Conservation (phyloP, 306 rosid species). For the Vigna reflexopilosa region DNA sequence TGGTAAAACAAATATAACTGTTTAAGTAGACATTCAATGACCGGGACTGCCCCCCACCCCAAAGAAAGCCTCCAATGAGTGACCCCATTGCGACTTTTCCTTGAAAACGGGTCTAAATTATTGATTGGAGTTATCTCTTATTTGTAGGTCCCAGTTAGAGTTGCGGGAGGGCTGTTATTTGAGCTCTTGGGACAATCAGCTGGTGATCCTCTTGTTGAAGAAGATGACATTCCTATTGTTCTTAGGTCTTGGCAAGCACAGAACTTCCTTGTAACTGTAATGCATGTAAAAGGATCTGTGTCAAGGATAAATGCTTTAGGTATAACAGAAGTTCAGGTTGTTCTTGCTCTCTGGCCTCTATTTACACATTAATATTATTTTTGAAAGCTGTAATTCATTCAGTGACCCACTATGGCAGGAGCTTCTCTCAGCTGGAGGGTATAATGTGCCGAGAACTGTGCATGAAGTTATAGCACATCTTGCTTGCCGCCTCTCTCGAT, state of each 20-base stretch:
- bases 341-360: constrained; percentile 42
- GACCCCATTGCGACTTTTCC: not conserved
- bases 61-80: constrained; percentile 12
- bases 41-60: not conserved
- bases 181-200: constrained; percentile 96
- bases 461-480: constrained; percentile 93
- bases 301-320: constrained; percentile 77
- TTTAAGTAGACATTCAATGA: constrained; percentile 5
- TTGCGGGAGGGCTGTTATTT: constrained; percentile 91
- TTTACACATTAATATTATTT: constrained; percentile 33
- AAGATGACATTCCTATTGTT: constrained; percentile 92
- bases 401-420: constrained; percentile 60
- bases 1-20: not conserved
- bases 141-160: constrained; percentile 89
- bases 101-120: not conserved
- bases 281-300: constrained; percentile 77
- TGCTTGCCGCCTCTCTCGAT: constrained; percentile 81
- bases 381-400: constrained; percentile 32
- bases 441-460: constrained; percentile 80
- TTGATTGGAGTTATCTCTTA: constrained; percentile 39
- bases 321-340: constrained; percentile 94
- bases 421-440: constrained; percentile 83
- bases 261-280: constrained; percentile 78
- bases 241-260: constrained; percentile 98
- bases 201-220: constrained; percentile 84